Evolutionary conservation across 352 stramenopile genomes (phyloP).

Genomic region (Peronospora tabacina): DNA sequence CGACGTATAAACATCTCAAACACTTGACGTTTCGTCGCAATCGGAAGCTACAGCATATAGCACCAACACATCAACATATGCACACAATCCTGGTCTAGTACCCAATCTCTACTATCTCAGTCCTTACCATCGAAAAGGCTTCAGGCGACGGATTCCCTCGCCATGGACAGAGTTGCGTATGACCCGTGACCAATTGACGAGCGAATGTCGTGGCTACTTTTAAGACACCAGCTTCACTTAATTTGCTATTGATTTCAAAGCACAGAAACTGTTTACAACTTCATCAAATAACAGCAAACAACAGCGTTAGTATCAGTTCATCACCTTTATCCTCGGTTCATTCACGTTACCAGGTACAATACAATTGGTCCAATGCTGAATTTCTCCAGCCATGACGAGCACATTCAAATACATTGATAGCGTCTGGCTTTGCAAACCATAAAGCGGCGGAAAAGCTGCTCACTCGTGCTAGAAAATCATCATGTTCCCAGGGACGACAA

Average conservation of each 20-base stretch:
- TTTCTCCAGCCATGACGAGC: conserved; percentile 53
- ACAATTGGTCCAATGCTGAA: conserved; percentile 34
- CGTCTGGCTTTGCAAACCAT: conserved; percentile 57
- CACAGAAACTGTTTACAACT: conserved; percentile 45
- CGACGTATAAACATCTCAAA: conserved; percentile 24
- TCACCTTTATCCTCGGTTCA: neutral
- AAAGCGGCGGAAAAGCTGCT: conserved; percentile 44
- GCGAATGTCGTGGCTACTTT: conserved; percentile 38
- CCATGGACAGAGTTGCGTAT: conserved; percentile 51
- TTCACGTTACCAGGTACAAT: conserved; percentile 31
- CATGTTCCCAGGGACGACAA: conserved; percentile 44
- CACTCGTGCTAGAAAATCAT: conserved; percentile 42
- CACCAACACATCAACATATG: conserved; percentile 1
- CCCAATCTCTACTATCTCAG: neutral
- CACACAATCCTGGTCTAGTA: neutral
- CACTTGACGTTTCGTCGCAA: conserved; percentile 28
- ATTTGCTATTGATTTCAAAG: conserved; percentile 41
- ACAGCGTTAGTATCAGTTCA: conserved; percentile 5
- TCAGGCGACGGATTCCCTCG: conserved; percentile 44
- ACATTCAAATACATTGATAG: conserved; percentile 39
- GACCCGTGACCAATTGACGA: conserved; percentile 30
- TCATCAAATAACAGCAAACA: conserved; percentile 4
- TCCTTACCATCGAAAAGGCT: conserved; percentile 44
- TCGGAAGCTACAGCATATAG: conserved; percentile 23
- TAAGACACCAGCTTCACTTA: conserved; percentile 35